Conservation (phyloP, 1,139 yeast genomes). For the Geotrichum bryndzae region DNA sequence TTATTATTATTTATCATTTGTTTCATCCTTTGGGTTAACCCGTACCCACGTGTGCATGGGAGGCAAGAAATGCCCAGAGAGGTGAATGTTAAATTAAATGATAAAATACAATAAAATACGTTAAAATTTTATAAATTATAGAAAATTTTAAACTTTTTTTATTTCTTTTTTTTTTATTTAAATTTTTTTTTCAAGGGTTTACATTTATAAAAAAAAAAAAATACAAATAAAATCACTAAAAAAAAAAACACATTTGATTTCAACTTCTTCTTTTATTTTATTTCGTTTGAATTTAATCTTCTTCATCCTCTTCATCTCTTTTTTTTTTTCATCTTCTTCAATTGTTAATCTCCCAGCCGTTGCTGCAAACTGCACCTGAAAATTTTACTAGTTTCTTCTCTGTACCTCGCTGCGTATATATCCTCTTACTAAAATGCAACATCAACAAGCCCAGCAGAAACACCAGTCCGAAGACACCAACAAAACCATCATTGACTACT, state of each 20-base stretch:
- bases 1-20: no score
- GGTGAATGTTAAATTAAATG: no score
- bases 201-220: background rate
- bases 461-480: background rate
- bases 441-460: background rate
- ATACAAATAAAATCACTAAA: no score
- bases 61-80: no score
- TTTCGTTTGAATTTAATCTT: no score
- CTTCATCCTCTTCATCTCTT: background rate
- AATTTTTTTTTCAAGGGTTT: background rate
- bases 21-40: no score
- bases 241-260: background rate
- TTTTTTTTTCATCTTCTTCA: background rate
- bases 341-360: background rate
- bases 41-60: no score
- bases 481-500: constrained; percentile 2
- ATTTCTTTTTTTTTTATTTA: background rate
- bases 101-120: background rate
- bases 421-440: background rate
- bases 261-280: background rate
- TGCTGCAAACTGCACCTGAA: background rate
- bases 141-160: background rate
- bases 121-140: background rate
- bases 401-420: background rate
- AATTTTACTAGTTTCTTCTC: background rate